Evolutionary conservation across 768 basidiomycete genomes (phyloP), one percentile per base, ranked within the genome.

Genomic region (Termitomyces sp.): DNA sequence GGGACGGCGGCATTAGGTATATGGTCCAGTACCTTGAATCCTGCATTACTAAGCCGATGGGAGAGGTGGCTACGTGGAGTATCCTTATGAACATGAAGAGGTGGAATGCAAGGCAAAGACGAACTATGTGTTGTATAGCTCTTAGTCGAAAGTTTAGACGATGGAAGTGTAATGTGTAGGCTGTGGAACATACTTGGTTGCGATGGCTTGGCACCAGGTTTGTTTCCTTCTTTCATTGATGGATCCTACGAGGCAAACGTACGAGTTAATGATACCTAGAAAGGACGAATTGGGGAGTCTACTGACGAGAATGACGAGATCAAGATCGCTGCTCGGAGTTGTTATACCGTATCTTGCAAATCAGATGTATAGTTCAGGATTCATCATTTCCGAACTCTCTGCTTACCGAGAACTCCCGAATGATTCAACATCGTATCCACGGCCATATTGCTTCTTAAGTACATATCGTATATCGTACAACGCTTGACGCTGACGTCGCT

Each of bases 251-350:
- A 49, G 38, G 30, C 2, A 43, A 5, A 38, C n/a, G 10, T 14
- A 28, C 58, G 22, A 54, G 35, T 53, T 22, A 16, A 40, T 52
- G n/a, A 18, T 4, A 26, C 32, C n/a, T 32, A 24, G 2, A 44
- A 28, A 52, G 16, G 16, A n/a, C 33, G 35, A 22, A 28, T n/a
- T 22, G 8, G 36, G n/a, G 20, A 36, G 20, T 44, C 18, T 11
- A 68, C 78, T 57, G 54, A 85, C 84, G 3, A 82, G 54, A 41
- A 86, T 67, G 9, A 81, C 72, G 48, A 84, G 60, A 62, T 85
- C 83, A 47, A 85, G 64, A 63, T 85, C 83, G 59, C 81, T 80
- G 2, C 51, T 60, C 2, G 55, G 43, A 33, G 67, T 62, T 41
- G 76, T 72, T 35, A 76, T 72, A 33, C 79, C 79, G 64, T 83